A percentile compares a stretch with the other conserved stretches of the same genome.
Evolutionary conservation across 306 rosid genomes (phyloP).

Genomic region (Neltuma alba): DNA sequence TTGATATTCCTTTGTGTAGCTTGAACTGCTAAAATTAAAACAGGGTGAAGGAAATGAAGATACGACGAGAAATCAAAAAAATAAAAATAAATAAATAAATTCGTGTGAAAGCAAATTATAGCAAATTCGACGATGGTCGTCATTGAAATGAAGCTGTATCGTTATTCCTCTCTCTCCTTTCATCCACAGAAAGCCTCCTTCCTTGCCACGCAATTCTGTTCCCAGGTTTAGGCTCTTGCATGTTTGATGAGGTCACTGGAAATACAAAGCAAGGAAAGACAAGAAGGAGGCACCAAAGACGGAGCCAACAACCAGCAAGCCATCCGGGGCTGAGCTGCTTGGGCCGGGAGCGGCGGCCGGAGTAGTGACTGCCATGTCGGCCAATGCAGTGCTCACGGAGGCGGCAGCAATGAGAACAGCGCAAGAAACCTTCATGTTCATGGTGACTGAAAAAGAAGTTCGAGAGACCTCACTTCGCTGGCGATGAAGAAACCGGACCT

Average conservation of each 20-base stretch:
- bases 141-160: background rate
- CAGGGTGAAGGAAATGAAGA: background rate
- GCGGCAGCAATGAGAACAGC: background rate
- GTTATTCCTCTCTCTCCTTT: background rate
- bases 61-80: background rate
- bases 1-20: background rate
- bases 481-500: background rate
- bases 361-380: background rate
- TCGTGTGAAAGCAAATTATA: background rate
- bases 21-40: background rate
- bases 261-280: constrained; percentile 52
- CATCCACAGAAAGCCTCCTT: background rate
- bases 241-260: constrained; percentile 39
- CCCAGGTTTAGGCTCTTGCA: background rate
- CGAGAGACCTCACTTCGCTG: background rate
- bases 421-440: background rate
- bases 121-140: background rate
- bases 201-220: background rate
- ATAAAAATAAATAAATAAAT: background rate
- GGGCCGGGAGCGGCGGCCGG: background rate
- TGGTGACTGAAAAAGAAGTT: background rate
- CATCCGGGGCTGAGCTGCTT: background rate
- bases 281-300: constrained; percentile 45
- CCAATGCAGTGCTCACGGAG: background rate
- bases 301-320: background rate